These are phyloP conservation scores for Entomortierella beljakovae DNA, from an alignment of 192 early-diverging fungal species.

Conservation along the genomic window DNA sequence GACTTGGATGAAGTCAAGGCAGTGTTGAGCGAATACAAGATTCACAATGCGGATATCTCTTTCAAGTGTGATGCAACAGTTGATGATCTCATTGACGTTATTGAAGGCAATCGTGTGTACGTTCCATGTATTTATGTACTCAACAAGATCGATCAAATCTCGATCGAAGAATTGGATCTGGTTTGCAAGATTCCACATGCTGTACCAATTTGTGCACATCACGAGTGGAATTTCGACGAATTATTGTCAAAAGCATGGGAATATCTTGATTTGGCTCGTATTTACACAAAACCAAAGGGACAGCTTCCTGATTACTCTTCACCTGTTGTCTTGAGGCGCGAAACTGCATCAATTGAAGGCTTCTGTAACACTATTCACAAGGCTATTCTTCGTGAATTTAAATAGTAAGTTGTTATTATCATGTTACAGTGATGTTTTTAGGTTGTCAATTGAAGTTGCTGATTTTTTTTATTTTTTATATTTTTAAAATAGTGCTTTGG, in stretches of 20 bases:
- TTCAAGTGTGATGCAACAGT: slow-evolving; percentile 94
- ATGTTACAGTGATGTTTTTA: neutral
- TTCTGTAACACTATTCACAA: slow-evolving; percentile 98
- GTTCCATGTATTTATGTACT: slow-evolving; percentile 96
- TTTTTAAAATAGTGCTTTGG: slow-evolving; percentile 72
- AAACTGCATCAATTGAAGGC: slow-evolving; percentile 79
- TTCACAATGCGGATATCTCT: slow-evolving; percentile 96
- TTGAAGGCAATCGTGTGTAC: slow-evolving; percentile 96
- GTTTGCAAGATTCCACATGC: slow-evolving; percentile 98
- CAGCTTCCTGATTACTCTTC: slow-evolving; percentile 94
- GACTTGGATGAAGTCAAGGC: slow-evolving; percentile 94
- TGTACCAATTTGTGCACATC: slow-evolving; percentile 82
- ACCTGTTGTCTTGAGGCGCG: slow-evolving; percentile 89
- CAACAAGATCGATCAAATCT: slow-evolving; percentile 99
- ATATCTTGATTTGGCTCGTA: slow-evolving; percentile 55
- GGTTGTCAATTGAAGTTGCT: neutral
- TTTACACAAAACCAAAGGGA: slow-evolving; percentile 93
- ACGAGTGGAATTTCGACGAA: slow-evolving; percentile 99
- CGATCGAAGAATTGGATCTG: slow-evolving; percentile 94
- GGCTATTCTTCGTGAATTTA: slow-evolving; percentile 91
- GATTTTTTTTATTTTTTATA: slow-evolving; percentile 4
- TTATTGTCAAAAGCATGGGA: slow-evolving; percentile 87
- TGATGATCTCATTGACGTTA: slow-evolving; percentile 97
- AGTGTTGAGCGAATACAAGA: slow-evolving; percentile 93
- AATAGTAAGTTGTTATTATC: slow-evolving; percentile 66